Base-by-base conservation (phyloP, 768 basidiomycete species). In the Tulasnella sp. region DNA sequence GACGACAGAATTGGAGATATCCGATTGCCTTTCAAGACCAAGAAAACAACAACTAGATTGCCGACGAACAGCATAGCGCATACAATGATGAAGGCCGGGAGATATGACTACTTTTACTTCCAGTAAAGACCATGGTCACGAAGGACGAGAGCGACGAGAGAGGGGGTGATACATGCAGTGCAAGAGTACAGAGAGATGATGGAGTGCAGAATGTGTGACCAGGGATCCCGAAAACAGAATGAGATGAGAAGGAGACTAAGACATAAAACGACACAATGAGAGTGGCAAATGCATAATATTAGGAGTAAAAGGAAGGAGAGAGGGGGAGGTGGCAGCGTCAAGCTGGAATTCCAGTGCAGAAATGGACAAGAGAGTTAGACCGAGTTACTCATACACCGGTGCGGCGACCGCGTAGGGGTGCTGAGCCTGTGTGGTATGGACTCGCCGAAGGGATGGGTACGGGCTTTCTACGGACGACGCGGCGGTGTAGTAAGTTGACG, bases 321-420 rank as follows among this genome's bases (percentile, higher is more conserved):
- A 31, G 64, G 34, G 64, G 31, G 1, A 64, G 31, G 34, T 9
- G 34, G 28, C 64, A 37, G 64, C 64, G 31, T 69, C 64, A 69
- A 69, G 64, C 64, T 69, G 64, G 31, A 69, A 69, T 37, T 37
- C 24, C 54, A 54, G 54, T 54, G 54, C 54, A 14, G 58, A 60
- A 16, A 3, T 12, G 58, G n/a, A 31, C 24, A 24, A 60, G 31
- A n/a, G 24, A 31, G 8, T n/a, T 34, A 28, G 31, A 20, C 16
- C 64, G 34, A 69, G 64, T 37, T 69, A 69, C 64, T 69, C 64
- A 69, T 31, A 69, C 64, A 69, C 28, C 64, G 64, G 64, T 69
- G 64, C 64, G 16, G 64, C 64, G 64, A 69, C 31, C 28, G 64
- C 64, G 18, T 69, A 69, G 34, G 64, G 64, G 28, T 69, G 64